These are phyloP conservation scores for Suzukiozyma palmioleophila DNA, from an alignment of 1,139 yeast species.

Conservation along the genomic window DNA sequence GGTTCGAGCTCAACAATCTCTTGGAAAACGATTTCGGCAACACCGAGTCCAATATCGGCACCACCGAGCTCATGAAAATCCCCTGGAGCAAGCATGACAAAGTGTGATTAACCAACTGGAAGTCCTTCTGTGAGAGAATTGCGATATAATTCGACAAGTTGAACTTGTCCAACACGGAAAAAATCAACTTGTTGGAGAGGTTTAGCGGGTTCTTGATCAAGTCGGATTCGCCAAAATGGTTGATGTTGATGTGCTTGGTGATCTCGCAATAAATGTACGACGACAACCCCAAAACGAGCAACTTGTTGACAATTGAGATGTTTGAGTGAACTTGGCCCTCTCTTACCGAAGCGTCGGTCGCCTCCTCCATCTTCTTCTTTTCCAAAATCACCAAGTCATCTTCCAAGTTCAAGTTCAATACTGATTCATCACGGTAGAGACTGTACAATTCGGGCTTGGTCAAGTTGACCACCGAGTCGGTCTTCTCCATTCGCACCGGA, in stretches of 20 bases:
- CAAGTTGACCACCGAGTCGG: constrained; percentile 42
- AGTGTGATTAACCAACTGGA: constrained; percentile 16
- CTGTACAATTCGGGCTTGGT: constrained; percentile 49
- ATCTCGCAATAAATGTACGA: constrained; percentile 50
- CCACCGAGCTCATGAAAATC: constrained; percentile 53
- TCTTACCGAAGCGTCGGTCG: background rate
- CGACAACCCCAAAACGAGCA: constrained; percentile 34
- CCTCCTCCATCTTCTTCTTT: background rate
- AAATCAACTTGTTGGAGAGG: constrained; percentile 30
- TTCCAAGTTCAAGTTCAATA: constrained; percentile 30
- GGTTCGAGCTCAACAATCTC: constrained; percentile 27
- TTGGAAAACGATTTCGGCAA: constrained; percentile 33
- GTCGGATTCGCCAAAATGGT: constrained; percentile 36
- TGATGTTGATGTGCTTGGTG: constrained; percentile 47
- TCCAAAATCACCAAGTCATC: constrained; percentile 9
- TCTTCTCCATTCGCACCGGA: constrained; percentile 27
- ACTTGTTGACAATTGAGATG: constrained; percentile 16
- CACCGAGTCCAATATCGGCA: constrained; percentile 56
- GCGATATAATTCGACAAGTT: constrained; percentile 11
- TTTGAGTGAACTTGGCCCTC: background rate
- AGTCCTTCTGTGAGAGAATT: constrained; percentile 5
- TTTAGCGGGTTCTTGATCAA: constrained; percentile 30
- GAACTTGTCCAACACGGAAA: constrained; percentile 27
- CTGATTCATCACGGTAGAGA: constrained; percentile 40
- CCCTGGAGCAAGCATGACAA: constrained; percentile 47